These are phyloP conservation scores for Podospora anserina DNA, from an alignment of 495 filamentous ascomycete genomes.

Conservation along the genomic window DNA sequence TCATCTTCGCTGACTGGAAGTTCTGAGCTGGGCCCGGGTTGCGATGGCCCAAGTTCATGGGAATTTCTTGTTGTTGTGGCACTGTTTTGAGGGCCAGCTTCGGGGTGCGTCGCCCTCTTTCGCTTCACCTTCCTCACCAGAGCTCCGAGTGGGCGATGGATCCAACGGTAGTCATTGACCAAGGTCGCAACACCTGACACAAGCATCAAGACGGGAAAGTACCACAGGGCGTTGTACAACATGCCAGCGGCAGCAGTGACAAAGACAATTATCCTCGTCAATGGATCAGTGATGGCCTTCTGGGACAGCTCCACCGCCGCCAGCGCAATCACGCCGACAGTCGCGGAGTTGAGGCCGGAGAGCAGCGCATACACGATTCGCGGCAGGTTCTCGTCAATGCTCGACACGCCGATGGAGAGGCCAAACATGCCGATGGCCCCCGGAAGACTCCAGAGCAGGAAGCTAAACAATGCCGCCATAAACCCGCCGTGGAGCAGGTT, in stretches of 20 bases:
- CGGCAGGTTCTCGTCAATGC: constrained; percentile 60
- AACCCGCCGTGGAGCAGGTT: constrained; percentile 64
- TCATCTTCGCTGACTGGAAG: constrained; percentile 23
- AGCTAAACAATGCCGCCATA: constrained; percentile 58
- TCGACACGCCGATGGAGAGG: constrained; percentile 64
- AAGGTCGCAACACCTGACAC: constrained; percentile 53
- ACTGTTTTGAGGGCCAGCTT: neutral
- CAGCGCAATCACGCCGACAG: constrained; percentile 75
- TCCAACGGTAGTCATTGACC: constrained; percentile 59
- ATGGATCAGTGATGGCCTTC: constrained; percentile 70
- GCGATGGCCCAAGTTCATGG: neutral
- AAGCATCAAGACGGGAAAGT: constrained; percentile 72
- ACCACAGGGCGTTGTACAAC: constrained; percentile 78
- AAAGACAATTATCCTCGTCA: constrained; percentile 68
- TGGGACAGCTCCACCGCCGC: constrained; percentile 71
- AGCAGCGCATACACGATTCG: constrained; percentile 68
- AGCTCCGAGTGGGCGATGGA: constrained; percentile 32
- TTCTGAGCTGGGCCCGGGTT: constrained; percentile 6
- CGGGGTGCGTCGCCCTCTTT: constrained; percentile 11
- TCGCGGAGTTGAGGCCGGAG: constrained; percentile 74
- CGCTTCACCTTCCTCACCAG: constrained; percentile 1
- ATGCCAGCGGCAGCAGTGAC: constrained; percentile 66
- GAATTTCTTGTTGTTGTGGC: neutral
- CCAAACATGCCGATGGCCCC: constrained; percentile 76
- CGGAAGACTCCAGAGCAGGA: constrained; percentile 72